Evolutionary conservation across 371 early-diverging fungal genomes (phyloP), one percentile per base, ranked within the genome.

Genomic region (Mucor plumbeus): DNA sequence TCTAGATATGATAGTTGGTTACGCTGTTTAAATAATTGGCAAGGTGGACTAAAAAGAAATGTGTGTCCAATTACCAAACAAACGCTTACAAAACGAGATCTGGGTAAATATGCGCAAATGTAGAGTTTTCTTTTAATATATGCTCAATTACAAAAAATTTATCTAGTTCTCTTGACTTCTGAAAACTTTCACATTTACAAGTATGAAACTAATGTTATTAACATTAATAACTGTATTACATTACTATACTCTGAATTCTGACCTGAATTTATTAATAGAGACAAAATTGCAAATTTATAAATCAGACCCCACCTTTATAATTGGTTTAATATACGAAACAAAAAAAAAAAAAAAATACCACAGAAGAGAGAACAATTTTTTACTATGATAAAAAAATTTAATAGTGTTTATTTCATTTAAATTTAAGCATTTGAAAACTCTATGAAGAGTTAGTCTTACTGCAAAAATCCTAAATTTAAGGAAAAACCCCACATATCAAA

Each of bases 61-160:
- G 88, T 89, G 33, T 95, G 95, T 55, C 95, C 95, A 36, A 76
- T 95, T 67, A 94, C 95, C 38, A 95, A 95, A 83, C 90, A 92
- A 74, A 89, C 92, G 38, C 76, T 94, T 62, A 87, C 90, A 21
- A 94, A 94, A 74, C 88, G 95, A 38, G 94, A 95, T 69, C 77
- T 95, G n/a, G 70, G 74, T 73, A 70, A 55, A 34, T 17, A 17
- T 17, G 1, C n/a, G 15, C 17, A 44, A 26, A 26, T 26, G 17
- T 8, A 5, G 6, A 17, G 17, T 8, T 44, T 17, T 44, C 26
- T 26, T 26, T 26, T 26, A 3, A 26, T 1, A 3, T 26, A 26
- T 26, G 26, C 26, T 26, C 26, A 26, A 26, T 44, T 7, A 44
- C 7, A n/a, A 44, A n/a, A 3, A 26, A 1, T 26, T 3, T 6